Evolutionary conservation across 768 basidiomycete species (phyloP), one percentile per base, ranked within the genome.

Genomic region (Kwoniella sp.): DNA sequence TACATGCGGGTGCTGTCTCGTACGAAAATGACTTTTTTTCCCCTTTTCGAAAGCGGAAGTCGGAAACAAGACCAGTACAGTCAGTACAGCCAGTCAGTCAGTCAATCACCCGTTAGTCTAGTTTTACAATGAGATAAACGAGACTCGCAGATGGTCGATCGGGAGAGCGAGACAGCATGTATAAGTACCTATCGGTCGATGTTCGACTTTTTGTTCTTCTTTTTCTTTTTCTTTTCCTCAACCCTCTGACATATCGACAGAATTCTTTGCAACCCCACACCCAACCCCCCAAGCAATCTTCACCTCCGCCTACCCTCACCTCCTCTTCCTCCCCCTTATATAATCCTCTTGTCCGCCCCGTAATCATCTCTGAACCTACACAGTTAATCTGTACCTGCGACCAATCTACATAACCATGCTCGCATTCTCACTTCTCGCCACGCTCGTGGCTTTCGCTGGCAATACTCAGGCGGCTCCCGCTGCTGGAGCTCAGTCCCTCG

Each of bases 241-340:
- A 22, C 2, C 48, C 48, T 49, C 48, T 49, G 48, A 49, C 48
- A 49, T 24, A 22, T 49, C 48, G 48, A 49, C 48, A 49, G 48
- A 49, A 49, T 7, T 49, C 48, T 49, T 26, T 24, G 4, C 22
- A 22, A 10, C 9, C 48, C 46, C 46, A 47, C 22, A 10, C 48
- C 48, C 8, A 22, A 2, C 48, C 5, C 48, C 48, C 17, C 17
- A 49, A 49, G 48, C 48, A 49, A 6, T 25, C 48, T 49, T 26
- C 22, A 22, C 48, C 48, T 26, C 48, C 22, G 22, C 48, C 48
- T 8, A 49, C 25, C 48, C 48, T 49, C 48, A 9, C 48, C 48
- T 22, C 48, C 48, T 49, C 48, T 22, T 49, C 48, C 17, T 7
- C 46, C 46, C 19, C 22, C 48, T 22, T 49, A 44, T 44, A 44